phyloP scores from a whole-genome alignment of 768 basidiomycete species.

The Auriscalpium microsporum region DNA sequence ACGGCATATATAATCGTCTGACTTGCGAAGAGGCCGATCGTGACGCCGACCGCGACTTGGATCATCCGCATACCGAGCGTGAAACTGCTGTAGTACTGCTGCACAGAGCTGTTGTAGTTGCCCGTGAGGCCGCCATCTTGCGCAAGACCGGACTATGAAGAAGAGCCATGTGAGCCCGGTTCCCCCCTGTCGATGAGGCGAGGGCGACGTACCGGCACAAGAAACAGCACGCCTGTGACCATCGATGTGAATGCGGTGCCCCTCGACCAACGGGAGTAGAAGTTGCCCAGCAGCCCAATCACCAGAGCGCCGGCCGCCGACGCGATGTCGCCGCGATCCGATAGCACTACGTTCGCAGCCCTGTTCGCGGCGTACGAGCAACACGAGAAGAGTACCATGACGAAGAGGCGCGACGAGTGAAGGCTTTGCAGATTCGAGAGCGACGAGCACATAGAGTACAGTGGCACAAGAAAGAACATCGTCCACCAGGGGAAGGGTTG shows the following conservation, averaged over 20 bases:
- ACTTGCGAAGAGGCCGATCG: constrained; percentile 75
- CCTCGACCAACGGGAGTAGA: constrained; percentile 66
- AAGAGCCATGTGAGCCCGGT: not conserved
- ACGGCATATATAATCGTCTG: constrained; percentile 75
- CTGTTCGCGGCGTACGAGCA: constrained; percentile 65
- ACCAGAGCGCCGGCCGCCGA: constrained; percentile 73
- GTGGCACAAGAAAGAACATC: constrained; percentile 66
- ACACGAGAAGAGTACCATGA: constrained; percentile 76
- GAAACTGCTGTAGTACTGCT: constrained; percentile 71
- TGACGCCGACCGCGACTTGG: constrained; percentile 77
- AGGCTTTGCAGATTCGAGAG: constrained; percentile 69
- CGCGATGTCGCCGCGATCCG: constrained; percentile 63
- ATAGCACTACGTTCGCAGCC: constrained; percentile 49
- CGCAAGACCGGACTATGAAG: constrained; percentile 59
- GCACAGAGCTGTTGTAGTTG: constrained; percentile 49
- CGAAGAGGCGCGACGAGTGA: constrained; percentile 58
- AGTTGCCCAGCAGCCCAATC: constrained; percentile 71
- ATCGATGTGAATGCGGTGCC: constrained; percentile 86
- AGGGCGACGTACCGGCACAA: constrained; percentile 63
- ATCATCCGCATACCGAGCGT: constrained; percentile 77
- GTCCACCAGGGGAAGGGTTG: constrained; percentile 79
- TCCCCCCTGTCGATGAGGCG: not conserved
- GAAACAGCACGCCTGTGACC: constrained; percentile 89
- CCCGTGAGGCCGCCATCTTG: constrained; percentile 64
- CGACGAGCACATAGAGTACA: constrained; percentile 67